Conservation (phyloP, 2,329 filamentous ascomycete species). For the Pyricularia sp. region DNA sequence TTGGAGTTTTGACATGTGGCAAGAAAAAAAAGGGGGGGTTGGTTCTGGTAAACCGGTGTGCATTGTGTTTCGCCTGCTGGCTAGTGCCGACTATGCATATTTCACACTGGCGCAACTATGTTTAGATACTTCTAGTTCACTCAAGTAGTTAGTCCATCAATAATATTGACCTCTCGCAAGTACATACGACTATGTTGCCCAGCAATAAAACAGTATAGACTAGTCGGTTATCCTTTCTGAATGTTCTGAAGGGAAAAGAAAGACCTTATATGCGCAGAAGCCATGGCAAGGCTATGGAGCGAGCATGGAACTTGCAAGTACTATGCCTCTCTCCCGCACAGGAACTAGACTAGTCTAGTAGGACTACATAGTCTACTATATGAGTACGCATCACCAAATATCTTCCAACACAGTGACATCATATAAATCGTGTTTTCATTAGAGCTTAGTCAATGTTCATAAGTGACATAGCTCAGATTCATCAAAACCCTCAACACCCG, state of each 20-base stretch:
- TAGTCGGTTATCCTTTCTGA: neutral
- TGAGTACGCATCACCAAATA: neutral
- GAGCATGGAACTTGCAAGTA: too few species aligned
- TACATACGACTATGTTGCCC: neutral
- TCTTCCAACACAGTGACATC: neutral
- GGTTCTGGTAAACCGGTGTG: too few species aligned
- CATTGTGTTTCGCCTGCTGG: neutral
- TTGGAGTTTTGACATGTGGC: neutral
- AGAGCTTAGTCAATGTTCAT: constrained; percentile 4
- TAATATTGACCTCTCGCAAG: neutral
- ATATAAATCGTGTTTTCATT: constrained; percentile 5
- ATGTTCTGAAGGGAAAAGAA: neutral
- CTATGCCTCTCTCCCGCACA: too few species aligned
- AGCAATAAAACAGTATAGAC: neutral
- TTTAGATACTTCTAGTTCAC: too few species aligned
- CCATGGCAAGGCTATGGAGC: too few species aligned
- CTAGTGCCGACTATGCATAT: neutral
- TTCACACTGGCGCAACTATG: neutral
- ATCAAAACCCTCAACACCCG: neutral
- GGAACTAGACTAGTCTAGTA: neutral
- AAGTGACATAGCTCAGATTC: constrained; percentile 2
- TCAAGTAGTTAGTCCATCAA: neutral
- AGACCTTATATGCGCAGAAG: too few species aligned
- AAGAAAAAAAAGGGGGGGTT: neutral
- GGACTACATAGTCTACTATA: too few species aligned